Evolutionary conservation across 192 early-diverging fungal genomes (phyloP).

Genomic region (Gaertneriomyces sp.): DNA sequence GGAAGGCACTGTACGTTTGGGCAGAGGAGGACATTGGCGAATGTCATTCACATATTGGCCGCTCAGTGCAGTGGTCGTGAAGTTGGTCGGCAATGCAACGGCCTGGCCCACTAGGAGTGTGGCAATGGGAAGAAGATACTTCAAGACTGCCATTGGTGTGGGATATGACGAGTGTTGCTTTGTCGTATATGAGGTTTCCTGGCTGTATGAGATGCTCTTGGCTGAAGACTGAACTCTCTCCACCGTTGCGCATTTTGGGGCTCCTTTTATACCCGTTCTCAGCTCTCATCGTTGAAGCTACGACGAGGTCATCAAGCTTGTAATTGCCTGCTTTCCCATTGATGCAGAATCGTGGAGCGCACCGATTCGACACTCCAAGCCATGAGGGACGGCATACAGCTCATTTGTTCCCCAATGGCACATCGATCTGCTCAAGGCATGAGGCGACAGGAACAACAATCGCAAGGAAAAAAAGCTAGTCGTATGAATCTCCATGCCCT

Average conservation of each 20-base stretch:
- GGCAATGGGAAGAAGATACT: not conserved
- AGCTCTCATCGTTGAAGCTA: too few relatives aligned
- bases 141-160: not conserved
- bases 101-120: not conserved
- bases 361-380: too few relatives aligned
- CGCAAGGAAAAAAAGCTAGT: too few relatives aligned
- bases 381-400: too few relatives aligned
- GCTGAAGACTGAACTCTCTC: not conserved
- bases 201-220: not conserved
- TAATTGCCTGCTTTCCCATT: too few relatives aligned
- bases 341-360: too few relatives aligned
- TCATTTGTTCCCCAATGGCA: too few relatives aligned
- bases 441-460: too few relatives aligned
- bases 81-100: not conserved
- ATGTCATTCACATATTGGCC: conserved; percentile 1
- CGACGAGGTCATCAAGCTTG: too few relatives aligned
- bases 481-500: too few relatives aligned
- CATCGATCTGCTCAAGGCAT: too few relatives aligned
- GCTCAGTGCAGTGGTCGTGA: not conserved
- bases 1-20: not conserved
- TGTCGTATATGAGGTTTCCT: not conserved
- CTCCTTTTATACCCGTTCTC: not conserved
- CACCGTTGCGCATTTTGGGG: not conserved
- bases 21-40: not conserved
- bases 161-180: not conserved